Conservation (phyloP, 2,329 filamentous ascomycete genomes). For the Xylaria sp. region DNA sequence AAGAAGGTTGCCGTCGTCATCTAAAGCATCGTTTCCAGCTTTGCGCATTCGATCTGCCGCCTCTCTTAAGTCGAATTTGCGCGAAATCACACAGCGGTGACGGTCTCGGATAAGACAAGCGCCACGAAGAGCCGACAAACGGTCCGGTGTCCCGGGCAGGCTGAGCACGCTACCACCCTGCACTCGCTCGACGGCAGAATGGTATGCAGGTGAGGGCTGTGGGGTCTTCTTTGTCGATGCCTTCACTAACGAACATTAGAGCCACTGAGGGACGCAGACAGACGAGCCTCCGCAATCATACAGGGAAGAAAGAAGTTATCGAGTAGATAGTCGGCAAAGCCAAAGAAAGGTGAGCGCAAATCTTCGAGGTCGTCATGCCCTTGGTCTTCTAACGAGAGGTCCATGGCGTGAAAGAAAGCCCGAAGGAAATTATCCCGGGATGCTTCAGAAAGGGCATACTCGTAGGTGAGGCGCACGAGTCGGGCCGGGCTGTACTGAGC, state of each 20-base stretch:
- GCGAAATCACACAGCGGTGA: slow-evolving; percentile 47
- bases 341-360: no score
- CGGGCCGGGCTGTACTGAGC: no score
- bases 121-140: slow-evolving; percentile 43
- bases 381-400: no score
- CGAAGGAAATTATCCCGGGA: no score
- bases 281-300: slow-evolving; percentile 26
- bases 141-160: slow-evolving; percentile 42
- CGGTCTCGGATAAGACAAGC: slow-evolving; percentile 47
- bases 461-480: no score
- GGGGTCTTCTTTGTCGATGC: slow-evolving; percentile 44
- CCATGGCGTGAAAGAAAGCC: no score
- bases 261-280: neutral
- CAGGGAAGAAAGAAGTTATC: slow-evolving; percentile 45
- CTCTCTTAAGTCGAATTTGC: slow-evolving; percentile 39
- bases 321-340: slow-evolving; percentile 45
- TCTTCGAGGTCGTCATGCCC: no score
- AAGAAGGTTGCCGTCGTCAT: slow-evolving; percentile 45
- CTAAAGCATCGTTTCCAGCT: slow-evolving; percentile 38
- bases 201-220: slow-evolving; percentile 43
- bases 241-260: slow-evolving; percentile 40
- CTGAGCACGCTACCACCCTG: slow-evolving; percentile 35
- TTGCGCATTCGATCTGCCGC: slow-evolving; percentile 27
- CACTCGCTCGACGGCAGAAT: slow-evolving; percentile 41
- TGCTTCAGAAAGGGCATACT: no score